Evolutionary conservation across 768 basidiomycete genomes (phyloP).

Genomic region (Neoboletus magnificus): DNA sequence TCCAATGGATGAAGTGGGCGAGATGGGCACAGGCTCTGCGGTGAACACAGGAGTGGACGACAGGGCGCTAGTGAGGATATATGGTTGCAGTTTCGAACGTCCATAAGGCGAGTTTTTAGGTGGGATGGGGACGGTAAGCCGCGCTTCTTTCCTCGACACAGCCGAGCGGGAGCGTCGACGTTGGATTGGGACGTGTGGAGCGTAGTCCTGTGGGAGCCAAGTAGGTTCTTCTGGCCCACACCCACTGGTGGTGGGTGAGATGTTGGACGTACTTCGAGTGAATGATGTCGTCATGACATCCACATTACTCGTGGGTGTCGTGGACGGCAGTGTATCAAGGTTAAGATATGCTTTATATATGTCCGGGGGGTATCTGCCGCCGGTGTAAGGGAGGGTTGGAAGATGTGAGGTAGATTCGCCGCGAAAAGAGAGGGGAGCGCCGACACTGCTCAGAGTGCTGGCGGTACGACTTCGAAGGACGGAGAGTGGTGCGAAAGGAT

Average conservation of each 20-base stretch:
- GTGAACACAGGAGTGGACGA: conserved; percentile 30
- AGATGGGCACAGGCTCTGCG: conserved; percentile 23
- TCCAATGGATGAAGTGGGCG: conserved; percentile 25
- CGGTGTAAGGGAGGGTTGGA: conserved; percentile 30
- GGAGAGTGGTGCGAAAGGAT: conserved; percentile 69
- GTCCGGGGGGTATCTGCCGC: conserved; percentile 33
- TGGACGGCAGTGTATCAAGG: conserved; percentile 8
- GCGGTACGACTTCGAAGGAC: conserved; percentile 60
- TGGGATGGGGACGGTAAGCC: conserved; percentile 20
- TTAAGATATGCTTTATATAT: conserved; percentile 28
- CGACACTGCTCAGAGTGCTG: conserved; percentile 33
- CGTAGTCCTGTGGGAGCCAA: conserved; percentile 7
- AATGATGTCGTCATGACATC: conserved; percentile 20
- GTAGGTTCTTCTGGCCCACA: conserved; percentile 12
- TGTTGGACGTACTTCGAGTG: conserved; percentile 22
- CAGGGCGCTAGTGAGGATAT: conserved; percentile 18
- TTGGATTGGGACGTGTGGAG: conserved; percentile 22
- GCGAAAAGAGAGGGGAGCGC: conserved; percentile 29
- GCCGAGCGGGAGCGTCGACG: conserved; percentile 34
- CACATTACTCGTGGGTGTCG: conserved; percentile 7
- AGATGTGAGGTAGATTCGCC: conserved; percentile 31
- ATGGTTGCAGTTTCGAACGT: conserved; percentile 28
- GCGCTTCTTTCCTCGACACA: conserved; percentile 32
- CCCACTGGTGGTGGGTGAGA: conserved; percentile 8
- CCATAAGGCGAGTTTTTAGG: conserved; percentile 33